Evolutionary conservation across 805 yeast genomes (phyloP), one percentile per base, ranked within the genome.

Genomic region (Candida quercuum): DNA sequence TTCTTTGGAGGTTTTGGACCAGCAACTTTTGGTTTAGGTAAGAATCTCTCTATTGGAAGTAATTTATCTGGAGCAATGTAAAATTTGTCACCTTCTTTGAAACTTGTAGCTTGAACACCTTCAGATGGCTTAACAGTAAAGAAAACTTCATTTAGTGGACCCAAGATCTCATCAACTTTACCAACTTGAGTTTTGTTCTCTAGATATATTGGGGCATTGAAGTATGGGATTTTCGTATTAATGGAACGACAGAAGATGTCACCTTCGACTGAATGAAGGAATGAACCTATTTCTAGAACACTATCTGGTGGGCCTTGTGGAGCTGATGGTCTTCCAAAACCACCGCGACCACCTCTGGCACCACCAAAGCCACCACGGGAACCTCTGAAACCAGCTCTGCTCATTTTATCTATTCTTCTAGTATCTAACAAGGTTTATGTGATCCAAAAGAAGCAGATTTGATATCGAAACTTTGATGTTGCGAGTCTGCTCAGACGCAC

Each of bases 151-250:
- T 93, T 93, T 60, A 93, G 68, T 33, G 99, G 98, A 36, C 99
- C 99, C 51, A 93, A 74, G 46, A 93, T 93, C 72, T 93, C 99
- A 62, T 93, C 99, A 41, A 93, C 95, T 64, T 93, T 93, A 55
- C 99, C 99, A 33, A 93, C 81, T 59, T 84, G 93, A 19, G 95
- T 83, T 66, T 93, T 93, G 74, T 93, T 91, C 63, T 93, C 98
- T 52, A 93, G 74, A 63, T 83, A 93, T 54, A 93, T 89, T 60
- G 99, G 99, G 20, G 99, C 99, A 67, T 93, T 93, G 76, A 93
- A 93, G 64, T 91, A 93, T 56, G 99, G 99, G 51, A 93, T 73
- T 71, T 91, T 91, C 40, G 87, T 79, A 63, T 93, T 93, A 56
- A 86, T 85, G 34, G 97, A 88, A 57, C 89, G 86, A 70, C 98